phyloP scores from a whole-genome alignment of 495 filamentous ascomycete species.

The Talaromyces adpressus region DNA sequence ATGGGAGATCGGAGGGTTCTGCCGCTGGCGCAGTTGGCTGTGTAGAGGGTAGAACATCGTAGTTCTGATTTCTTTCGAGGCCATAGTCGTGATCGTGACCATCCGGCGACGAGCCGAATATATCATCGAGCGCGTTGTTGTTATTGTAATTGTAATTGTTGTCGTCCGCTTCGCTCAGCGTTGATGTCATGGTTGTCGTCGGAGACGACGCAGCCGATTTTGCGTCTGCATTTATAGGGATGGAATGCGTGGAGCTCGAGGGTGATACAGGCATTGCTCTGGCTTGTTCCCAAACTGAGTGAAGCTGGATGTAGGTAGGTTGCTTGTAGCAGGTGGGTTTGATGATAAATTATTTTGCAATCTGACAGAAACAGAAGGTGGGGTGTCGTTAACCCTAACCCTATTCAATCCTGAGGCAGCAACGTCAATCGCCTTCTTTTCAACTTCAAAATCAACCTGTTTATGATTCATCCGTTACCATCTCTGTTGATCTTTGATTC shows the following conservation, averaged over 20 bases:
- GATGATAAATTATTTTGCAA: background rate
- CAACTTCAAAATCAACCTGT: background rate
- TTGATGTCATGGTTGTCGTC: constrained; percentile 24
- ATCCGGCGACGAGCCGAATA: constrained; percentile 39
- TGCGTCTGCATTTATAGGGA: background rate
- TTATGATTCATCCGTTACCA: background rate
- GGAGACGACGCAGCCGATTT: constrained; percentile 14
- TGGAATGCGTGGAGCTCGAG: constrained; percentile 4
- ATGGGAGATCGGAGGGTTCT: constrained; percentile 65
- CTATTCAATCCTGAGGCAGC: background rate
- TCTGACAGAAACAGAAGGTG: background rate
- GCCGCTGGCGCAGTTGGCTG: constrained; percentile 1
- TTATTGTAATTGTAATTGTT: constrained; percentile 5
- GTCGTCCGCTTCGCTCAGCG: constrained; percentile 11
- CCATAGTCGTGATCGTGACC: background rate
- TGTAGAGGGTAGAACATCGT: constrained; percentile 3
- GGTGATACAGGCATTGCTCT: background rate
- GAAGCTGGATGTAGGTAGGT: background rate
- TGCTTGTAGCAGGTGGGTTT: background rate
- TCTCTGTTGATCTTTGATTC: background rate
- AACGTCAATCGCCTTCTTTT: background rate
- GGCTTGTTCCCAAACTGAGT: background rate
- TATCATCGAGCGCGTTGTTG: constrained; percentile 38
- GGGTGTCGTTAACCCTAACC: background rate
- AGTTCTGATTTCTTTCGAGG: background rate